Percentiles rank a stretch among this genome's conserved stretches.
Conservation (phyloP, 768 basidiomycete genomes). For the Floccularia luteovirens region DNA sequence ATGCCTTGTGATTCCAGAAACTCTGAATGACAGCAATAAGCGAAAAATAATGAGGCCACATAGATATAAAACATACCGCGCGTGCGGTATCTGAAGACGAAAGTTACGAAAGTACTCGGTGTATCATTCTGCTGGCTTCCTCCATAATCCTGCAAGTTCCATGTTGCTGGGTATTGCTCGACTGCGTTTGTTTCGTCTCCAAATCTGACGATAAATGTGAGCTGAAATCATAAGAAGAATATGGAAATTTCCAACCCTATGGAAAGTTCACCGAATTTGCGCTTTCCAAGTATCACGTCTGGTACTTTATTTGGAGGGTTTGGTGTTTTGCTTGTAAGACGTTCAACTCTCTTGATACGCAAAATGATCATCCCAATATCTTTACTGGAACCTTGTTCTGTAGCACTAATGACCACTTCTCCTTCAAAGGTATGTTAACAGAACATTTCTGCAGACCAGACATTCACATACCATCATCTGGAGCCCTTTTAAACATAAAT, state of each 20-base stretch:
- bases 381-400: slow-evolving; percentile 15
- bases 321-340: slow-evolving; percentile 26
- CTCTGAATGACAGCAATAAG: slow-evolving; percentile 20
- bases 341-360: slow-evolving; percentile 37
- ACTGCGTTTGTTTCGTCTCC: slow-evolving; percentile 31
- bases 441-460: slow-evolving; percentile 3
- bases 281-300: slow-evolving; percentile 21
- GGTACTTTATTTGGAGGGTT: slow-evolving; percentile 35
- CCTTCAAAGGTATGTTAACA: background rate
- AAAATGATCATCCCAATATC: slow-evolving; percentile 48
- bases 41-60: background rate
- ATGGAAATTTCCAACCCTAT: slow-evolving; percentile 31
- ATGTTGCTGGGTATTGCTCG: slow-evolving; percentile 41
- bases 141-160: slow-evolving; percentile 43
- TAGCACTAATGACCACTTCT: too few relatives aligned
- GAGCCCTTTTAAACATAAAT: slow-evolving; percentile 46
- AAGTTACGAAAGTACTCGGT: slow-evolving; percentile 51
- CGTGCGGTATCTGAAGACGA: slow-evolving; percentile 59
- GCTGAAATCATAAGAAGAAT: slow-evolving; percentile 6
- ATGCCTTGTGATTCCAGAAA: slow-evolving; percentile 49
- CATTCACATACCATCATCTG: slow-evolving; percentile 25
- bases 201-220: too few relatives aligned
- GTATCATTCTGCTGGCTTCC: slow-evolving; percentile 15
- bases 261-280: slow-evolving; percentile 32
- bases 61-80: slow-evolving; percentile 27